phyloP scores from a whole-genome alignment of 78 protist species.

The Pigoraptor vietnamica region DNA sequence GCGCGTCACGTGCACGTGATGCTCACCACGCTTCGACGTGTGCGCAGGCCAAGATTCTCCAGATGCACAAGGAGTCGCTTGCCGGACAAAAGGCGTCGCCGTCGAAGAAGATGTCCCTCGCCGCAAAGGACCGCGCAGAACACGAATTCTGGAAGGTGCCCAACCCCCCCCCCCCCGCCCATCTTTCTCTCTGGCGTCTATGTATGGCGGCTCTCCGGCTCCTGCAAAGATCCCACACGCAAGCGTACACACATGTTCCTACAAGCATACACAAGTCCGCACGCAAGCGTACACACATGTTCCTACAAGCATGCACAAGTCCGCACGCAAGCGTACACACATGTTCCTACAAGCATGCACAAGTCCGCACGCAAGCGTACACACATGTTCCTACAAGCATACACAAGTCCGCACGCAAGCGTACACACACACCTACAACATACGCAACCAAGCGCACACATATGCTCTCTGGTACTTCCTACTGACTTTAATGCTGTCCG shows the following conservation, averaged over 20 bases:
- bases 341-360: not conserved
- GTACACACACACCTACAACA: not conserved
- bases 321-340: too few species aligned
- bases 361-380: not conserved
- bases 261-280: too few species aligned
- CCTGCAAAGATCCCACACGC: too few species aligned
- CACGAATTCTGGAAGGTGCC: not conserved
- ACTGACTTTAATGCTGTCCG: too few species aligned
- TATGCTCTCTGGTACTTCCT: too few species aligned
- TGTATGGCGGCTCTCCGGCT: not conserved
- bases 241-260: too few species aligned
- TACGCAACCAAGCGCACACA: not conserved
- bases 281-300: too few species aligned
- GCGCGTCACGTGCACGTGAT: too few species aligned
- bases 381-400: not conserved
- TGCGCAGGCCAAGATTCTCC: not conserved
- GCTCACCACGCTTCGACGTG: not conserved
- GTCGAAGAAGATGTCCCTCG: not conserved
- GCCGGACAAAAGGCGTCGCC: not conserved
- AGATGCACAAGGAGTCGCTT: not conserved
- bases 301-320: too few species aligned
- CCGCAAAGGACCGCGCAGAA: not conserved
- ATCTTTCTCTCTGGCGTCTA: not conserved
- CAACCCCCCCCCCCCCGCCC: too few species aligned
- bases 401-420: not conserved